Evolutionary conservation across 2,329 filamentous ascomycete species (phyloP).

Genomic region (Rhytidhysteron rufulum): DNA sequence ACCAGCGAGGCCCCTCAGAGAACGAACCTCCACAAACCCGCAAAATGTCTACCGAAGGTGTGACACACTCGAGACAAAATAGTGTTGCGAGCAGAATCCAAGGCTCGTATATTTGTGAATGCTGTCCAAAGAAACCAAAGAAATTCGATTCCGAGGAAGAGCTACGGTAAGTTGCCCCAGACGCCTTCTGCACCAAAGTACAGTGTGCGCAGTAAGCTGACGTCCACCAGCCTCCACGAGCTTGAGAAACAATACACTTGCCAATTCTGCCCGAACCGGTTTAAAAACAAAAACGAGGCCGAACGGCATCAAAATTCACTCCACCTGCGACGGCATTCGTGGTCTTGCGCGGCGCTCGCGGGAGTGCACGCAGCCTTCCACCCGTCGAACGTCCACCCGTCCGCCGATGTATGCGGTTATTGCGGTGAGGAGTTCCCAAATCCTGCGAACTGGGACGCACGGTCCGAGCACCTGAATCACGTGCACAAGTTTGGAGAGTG

Average conservation of each 20-base stretch:
- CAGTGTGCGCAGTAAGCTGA: neutral
- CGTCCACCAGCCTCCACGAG: constrained; percentile 66
- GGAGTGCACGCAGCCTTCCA: constrained; percentile 80
- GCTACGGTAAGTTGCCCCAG: constrained; percentile 62
- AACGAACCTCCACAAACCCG: constrained; percentile 35
- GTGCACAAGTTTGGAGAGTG: constrained; percentile 97
- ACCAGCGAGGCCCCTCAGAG: constrained; percentile 41
- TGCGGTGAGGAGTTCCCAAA: constrained; percentile 91
- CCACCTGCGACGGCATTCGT: constrained; percentile 87
- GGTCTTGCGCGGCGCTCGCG: constrained; percentile 86
- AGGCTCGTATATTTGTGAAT: constrained; percentile 75
- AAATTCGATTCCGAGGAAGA: constrained; percentile 86
- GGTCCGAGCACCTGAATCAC: constrained; percentile 81
- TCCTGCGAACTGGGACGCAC: constrained; percentile 81
- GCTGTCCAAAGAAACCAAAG: constrained; percentile 94
- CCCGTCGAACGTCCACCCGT: constrained; percentile 63
- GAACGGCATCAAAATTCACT: constrained; percentile 95
- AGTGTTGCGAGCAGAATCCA: constrained; percentile 50
- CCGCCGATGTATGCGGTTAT: constrained; percentile 83
- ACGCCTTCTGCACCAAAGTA: constrained; percentile 19
- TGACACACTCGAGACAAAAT: constrained; percentile 45
- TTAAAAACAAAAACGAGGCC: constrained; percentile 99
- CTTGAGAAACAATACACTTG: constrained; percentile 97
- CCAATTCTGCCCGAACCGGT: constrained; percentile 86
- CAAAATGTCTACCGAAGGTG: constrained; percentile 47